phyloP scores from a whole-genome alignment of 345 rosid species.

The Corchorus capsularis region DNA sequence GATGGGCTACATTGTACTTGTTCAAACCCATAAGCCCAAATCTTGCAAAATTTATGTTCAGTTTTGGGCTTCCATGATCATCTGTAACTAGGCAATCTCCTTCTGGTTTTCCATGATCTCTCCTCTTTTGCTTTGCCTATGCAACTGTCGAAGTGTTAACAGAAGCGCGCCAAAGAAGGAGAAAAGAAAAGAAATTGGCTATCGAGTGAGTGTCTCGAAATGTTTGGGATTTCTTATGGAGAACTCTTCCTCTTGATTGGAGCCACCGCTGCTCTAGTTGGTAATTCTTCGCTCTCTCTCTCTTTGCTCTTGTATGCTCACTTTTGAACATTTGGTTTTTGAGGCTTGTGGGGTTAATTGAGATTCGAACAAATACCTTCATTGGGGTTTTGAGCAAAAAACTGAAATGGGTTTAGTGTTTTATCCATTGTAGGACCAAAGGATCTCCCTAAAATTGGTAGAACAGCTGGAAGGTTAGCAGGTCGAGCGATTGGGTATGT shows the following conservation, averaged over 20 bases:
- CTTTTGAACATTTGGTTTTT: background rate
- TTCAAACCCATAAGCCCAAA: no score
- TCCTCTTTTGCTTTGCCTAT: no score
- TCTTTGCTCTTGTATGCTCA: background rate
- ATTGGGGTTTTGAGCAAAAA: constrained; percentile 7
- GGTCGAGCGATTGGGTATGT: constrained; percentile 86
- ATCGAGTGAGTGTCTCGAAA: constrained; percentile 7
- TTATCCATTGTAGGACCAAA: constrained; percentile 58
- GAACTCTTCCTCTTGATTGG: constrained; percentile 67
- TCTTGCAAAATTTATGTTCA: no score
- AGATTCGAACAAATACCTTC: background rate
- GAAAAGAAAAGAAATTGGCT: no score
- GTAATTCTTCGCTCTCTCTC: constrained; percentile 31
- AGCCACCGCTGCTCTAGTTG: constrained; percentile 67
- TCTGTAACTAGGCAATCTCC: no score
- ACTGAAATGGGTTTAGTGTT: constrained; percentile 15
- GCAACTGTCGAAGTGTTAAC: no score
- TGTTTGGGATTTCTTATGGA: constrained; percentile 74
- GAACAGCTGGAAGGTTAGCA: constrained; percentile 74
- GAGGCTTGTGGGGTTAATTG: background rate
- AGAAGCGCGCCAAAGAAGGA: no score
- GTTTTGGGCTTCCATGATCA: no score
- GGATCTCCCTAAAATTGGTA: constrained; percentile 75
- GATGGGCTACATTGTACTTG: no score
- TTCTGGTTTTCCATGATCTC: no score